Evolutionary conservation across 2,329 filamentous ascomycete genomes (phyloP), one percentile per base, ranked within the genome.

Genomic region (Colletotrichum sp.): DNA sequence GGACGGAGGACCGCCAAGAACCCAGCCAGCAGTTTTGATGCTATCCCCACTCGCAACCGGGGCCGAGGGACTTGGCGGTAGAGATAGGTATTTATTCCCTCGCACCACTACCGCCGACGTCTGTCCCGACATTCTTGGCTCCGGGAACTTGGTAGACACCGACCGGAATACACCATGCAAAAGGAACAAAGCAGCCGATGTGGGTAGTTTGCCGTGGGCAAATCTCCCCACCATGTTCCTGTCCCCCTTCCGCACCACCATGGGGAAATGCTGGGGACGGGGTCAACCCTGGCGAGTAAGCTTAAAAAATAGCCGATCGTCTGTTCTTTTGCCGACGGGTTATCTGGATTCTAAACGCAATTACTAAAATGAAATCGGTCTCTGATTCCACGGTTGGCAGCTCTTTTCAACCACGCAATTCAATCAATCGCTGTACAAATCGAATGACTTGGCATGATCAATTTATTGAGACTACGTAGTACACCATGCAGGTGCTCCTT

Each of bases 221-320:
- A 70, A 18, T 15, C 21, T 38, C 34, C 36, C 62, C 59, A 38
- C 59, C n/a, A 8, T 31, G n/a, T 16, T 38, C 54, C 36, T 51
- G 62, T 61, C 21, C 15, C 11, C 51, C 27, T 62, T 66, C 34
- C 59, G 33, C 59, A 38, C 21, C n/a, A 36, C 36, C 29, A 4
- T 59, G 69, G 54, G 62, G 69, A 70, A 59, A 36, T 36, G 51
- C 47, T 66, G 61, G 61, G 69, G 62, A 31, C 29, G 62, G 62
- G 55, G 36, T 31, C 29, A 15, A 33, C 69, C 63, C 54, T 33
- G 62, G 62, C 36, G 59, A 36, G 67, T 70, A 70, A 66, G 69
- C 69, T 66, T 66, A 66, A 66, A 7, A 54, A 61, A 54, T 38
- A 66, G 62, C 69, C 69, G 69, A 70, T 70, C 54, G 59, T 65